Evolutionary conservation across 2,329 filamentous ascomycete species (phyloP), one percentile per base, ranked within the genome.

Genomic region (Penicillium sp.): DNA sequence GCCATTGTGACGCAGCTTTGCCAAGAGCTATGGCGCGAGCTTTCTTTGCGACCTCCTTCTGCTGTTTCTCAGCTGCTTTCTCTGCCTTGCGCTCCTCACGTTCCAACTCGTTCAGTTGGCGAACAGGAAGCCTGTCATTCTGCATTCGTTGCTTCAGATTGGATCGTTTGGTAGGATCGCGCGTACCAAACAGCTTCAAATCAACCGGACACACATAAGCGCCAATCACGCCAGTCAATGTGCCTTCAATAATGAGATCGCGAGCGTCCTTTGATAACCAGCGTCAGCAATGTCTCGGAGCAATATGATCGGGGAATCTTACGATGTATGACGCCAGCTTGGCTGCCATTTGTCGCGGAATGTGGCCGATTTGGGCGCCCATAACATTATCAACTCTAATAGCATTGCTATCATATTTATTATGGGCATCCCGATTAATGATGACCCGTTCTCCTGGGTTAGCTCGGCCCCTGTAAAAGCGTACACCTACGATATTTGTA

Each of bases 301-400:
- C 12, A 41, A 10, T 6, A 33, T 3, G 2, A 38, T 21, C 4
- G 15, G 12, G 6, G 6, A 29, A 13, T 60, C 73, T 60, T 66
- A 84, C 83, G 63, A 94, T 75, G 62, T 87, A 88, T 2, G 77
- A 79, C 0, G 87, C 82, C 46, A 95, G 70, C 66, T 86, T 91
- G n/a, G 75, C 71, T 1, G 83, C 87, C 21, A 88, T 62, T 1
- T 69, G 74, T 12, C 80, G 75, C 6, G 86, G 84, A 35, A 95
- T 74, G 67, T 95, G 88, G 1, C 88, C 88, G 58, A 95, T 87
- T 61, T 94, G 88, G 7, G 68, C 65, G 15, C 81, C 78, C 61
- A 85, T 78, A 13, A 90, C 86, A 65, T 93, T 94, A 59, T 86
- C 77, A 1, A 94, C 80, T 5, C 81, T 79, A 50, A 94, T 88